Evolutionary conservation across 768 basidiomycete species (phyloP), one percentile per base, ranked within the genome.

Genomic region (Boletus patriciae): DNA sequence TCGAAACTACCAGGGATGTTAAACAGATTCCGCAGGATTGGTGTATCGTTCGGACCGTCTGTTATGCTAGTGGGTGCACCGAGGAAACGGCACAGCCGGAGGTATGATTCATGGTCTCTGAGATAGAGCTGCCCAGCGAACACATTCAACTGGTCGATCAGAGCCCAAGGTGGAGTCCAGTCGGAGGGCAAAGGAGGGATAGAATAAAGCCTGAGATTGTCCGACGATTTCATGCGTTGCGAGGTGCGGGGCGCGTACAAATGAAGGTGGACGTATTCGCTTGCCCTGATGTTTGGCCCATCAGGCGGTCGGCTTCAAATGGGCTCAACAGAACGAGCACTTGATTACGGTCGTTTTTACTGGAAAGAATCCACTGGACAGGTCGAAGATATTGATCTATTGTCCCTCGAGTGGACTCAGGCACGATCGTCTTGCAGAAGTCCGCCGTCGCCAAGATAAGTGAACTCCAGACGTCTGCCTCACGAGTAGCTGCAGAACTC

Each of bases 211-310:
- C 7, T 31, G 6, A 70, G 65, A 23, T 71, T 59, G 36, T 81
- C 79, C 27, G 73, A 73, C 15, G 75, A 57, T 31, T 63, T 62
- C 70, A 74, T 74, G 3, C 62, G 64, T 18, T 63, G 45, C 1
- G 65, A 71, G 31, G 73, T 72, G 3, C 74, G 65, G 10, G 78
- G 76, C 3, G 75, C 59, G 54, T 80, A 80, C 1, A 73, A 37
- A 57, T 78, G 77, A 18, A 80, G 67, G 50, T 72, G 65, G 11
- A 76, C 74, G 7, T 57, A n/a, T 9, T 66, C 62, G 62, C 70
- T 71, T 23, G 29, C 29, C 12, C 70, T 73, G 50, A 80, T 76
- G 1, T 27, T 8, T 8, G 27, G 27, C n/a, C n/a, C 27, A 27
- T 27, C 27, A 27, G 6, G 27, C 5, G 27, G 4, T 27, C 68